These are phyloP conservation scores for Epichloe amarillans DNA, from an alignment of 2,329 filamentous ascomycete genomes.

Conservation along the genomic window DNA sequence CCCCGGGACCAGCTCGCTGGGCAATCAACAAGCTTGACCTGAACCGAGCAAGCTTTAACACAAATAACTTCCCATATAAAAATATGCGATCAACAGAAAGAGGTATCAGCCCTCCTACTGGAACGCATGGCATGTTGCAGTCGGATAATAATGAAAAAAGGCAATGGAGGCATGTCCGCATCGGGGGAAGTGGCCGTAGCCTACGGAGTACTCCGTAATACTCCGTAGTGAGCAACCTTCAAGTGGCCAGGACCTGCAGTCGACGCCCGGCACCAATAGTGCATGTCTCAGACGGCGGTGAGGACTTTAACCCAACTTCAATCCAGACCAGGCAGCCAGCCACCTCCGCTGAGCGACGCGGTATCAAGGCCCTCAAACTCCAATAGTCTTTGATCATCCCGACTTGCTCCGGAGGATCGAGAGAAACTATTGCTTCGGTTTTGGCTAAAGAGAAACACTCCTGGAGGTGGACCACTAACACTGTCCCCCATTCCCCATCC, in stretches of 20 bases:
- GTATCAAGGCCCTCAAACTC: slow-evolving; percentile 19
- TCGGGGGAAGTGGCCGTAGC: not conserved
- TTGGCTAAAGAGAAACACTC: slow-evolving; percentile 18
- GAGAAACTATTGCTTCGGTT: slow-evolving; percentile 8
- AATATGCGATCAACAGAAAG: not conserved
- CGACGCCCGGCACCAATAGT: not conserved
- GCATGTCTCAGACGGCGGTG: no score
- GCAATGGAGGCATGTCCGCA: not conserved
- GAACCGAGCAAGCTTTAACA: no score
- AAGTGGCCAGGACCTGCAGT: not conserved
- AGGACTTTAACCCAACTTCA: slow-evolving; percentile 9
- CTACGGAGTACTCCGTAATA: no score
- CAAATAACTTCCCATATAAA: no score
- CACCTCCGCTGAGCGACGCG: slow-evolving; percentile 17
- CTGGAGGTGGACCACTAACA: slow-evolving; percentile 11
- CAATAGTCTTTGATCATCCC: slow-evolving; percentile 11
- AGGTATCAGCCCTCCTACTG: not conserved
- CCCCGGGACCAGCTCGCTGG: no score
- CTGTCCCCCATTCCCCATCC: slow-evolving; percentile 30
- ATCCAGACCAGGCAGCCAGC: slow-evolving; percentile 25
- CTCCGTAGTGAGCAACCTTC: not conserved
- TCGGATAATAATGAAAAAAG: not conserved
- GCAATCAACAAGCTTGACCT: no score
- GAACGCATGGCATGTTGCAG: not conserved
- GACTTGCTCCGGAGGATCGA: slow-evolving; percentile 1